Conservation (phyloP, 768 basidiomycete species). For the Tricholoma sp. region DNA sequence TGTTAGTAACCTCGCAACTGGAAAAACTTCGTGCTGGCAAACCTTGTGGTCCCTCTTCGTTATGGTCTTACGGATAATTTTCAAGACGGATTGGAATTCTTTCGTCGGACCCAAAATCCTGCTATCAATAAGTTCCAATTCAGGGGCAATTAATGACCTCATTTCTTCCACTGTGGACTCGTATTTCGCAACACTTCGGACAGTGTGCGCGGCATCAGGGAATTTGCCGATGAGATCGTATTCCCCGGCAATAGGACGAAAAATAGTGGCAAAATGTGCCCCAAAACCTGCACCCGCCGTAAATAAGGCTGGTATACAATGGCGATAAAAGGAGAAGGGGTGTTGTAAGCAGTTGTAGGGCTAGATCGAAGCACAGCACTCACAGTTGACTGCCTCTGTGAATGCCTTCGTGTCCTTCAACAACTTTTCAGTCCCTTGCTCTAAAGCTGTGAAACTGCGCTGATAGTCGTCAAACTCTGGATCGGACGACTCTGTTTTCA, state of each 20-base stretch:
- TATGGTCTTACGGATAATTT: slow-evolving; percentile 88
- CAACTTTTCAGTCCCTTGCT: slow-evolving; percentile 81
- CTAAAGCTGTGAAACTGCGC: slow-evolving; percentile 71
- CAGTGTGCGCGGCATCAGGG: slow-evolving; percentile 72
- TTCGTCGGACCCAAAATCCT: slow-evolving; percentile 82
- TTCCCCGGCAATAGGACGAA: slow-evolving; percentile 68
- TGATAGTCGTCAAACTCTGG: slow-evolving; percentile 88
- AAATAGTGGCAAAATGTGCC: slow-evolving; percentile 56
- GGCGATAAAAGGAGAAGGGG: slow-evolving; percentile 1
- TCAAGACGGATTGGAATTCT: slow-evolving; percentile 84
- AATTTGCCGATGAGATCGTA: slow-evolving; percentile 75
- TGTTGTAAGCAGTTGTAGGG: background rate
- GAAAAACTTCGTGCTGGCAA: slow-evolving; percentile 8
- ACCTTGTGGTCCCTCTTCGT: slow-evolving; percentile 98
- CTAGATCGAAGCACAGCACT: slow-evolving; percentile 18
- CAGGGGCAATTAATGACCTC: slow-evolving; percentile 71
- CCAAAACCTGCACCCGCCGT: slow-evolving; percentile 59
- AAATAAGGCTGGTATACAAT: slow-evolving; percentile 50
- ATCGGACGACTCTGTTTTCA: slow-evolving; percentile 62
- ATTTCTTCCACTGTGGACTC: slow-evolving; percentile 79
- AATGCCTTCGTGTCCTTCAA: slow-evolving; percentile 90
- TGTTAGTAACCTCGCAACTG: background rate
- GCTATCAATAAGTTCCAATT: slow-evolving; percentile 90
- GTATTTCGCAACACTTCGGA: slow-evolving; percentile 72
- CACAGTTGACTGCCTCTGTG: slow-evolving; percentile 75